Evolutionary conservation across 495 filamentous ascomycete genomes (phyloP).

Genomic region (Daldinia decipiens): DNA sequence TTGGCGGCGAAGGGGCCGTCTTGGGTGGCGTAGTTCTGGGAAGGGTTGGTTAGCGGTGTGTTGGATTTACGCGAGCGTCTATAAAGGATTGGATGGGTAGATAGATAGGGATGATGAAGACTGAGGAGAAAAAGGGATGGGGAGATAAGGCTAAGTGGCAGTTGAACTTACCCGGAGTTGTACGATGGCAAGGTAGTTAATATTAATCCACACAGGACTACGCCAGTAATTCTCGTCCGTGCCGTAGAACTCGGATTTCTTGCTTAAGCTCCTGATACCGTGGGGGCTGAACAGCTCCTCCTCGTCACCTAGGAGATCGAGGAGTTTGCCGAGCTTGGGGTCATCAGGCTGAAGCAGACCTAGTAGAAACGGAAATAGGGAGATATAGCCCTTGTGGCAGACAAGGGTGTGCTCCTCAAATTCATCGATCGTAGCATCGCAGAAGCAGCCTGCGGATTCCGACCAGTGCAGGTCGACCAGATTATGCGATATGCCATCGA

Average conservation of each 20-base stretch:
- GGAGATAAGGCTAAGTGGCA: conserved; percentile 8
- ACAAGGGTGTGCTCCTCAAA: conserved; percentile 90
- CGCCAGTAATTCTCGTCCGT: conserved; percentile 98
- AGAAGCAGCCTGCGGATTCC: conserved; percentile 80
- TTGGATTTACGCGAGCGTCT: no score
- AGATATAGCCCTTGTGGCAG: conserved; percentile 97
- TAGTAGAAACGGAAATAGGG: conserved; percentile 90
- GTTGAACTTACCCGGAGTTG: conserved; percentile 77
- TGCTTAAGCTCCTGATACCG: conserved; percentile 88
- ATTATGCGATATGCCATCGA: conserved; percentile 84
- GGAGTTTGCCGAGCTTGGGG: conserved; percentile 72
- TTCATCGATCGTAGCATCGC: conserved; percentile 94
- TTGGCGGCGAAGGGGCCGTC: conserved; percentile 74
- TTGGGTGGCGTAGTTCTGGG: conserved; percentile 64
- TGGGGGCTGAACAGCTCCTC: conserved; percentile 87
- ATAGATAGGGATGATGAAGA: no score
- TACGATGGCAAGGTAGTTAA: conserved; percentile 89
- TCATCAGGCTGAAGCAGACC: conserved; percentile 77
- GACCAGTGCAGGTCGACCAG: conserved; percentile 96
- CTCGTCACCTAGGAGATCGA: conserved; percentile 82
- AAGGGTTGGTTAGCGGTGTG: conserved; percentile 20
- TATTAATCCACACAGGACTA: conserved; percentile 95
- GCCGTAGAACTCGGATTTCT: conserved; percentile 81
- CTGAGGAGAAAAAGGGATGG: neutral
- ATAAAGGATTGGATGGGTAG: no score